These are phyloP conservation scores for Musa troglodytarum DNA, from an alignment of 176 grass and related monocot genomes.

Conservation along the genomic window DNA sequence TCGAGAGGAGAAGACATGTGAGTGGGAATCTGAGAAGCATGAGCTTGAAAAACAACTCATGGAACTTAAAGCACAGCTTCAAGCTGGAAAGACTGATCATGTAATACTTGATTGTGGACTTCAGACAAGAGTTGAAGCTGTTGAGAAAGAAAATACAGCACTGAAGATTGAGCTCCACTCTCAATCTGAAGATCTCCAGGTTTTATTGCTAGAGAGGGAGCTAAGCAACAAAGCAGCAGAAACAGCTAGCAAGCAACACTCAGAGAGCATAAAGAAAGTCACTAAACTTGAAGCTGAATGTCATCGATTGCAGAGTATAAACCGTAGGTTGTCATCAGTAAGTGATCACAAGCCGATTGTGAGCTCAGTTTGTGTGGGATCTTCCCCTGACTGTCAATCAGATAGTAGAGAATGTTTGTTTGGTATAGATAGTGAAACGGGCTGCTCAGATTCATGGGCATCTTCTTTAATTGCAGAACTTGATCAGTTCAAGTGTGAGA, in stretches of 20 bases:
- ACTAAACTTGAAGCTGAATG: constrained; percentile 88
- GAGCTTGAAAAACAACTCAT: constrained; percentile 42
- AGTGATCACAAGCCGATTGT: constrained; percentile 32
- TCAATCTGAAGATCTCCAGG: constrained; percentile 44
- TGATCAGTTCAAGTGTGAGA: constrained; percentile 69
- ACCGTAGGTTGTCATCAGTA: constrained; percentile 28
- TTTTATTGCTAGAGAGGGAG: constrained; percentile 66
- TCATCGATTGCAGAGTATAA: constrained; percentile 70
- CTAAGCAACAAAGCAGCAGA: constrained; percentile 89
- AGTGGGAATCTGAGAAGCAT: constrained; percentile 42
- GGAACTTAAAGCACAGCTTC: constrained; percentile 43
- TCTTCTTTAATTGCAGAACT: constrained; percentile 64
- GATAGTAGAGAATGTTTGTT: constrained; percentile 58
- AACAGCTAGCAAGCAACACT: constrained; percentile 73
- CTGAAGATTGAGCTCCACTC: constrained; percentile 43
- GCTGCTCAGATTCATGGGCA: constrained; percentile 76
- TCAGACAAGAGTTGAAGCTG: constrained; percentile 37
- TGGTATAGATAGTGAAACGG: constrained; percentile 51
- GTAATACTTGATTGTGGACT: constrained; percentile 30
- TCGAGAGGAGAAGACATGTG: constrained; percentile 57
- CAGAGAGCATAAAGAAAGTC: constrained; percentile 83
- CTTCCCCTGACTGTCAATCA: constrained; percentile 62
- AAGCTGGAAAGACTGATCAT: constrained; percentile 35
- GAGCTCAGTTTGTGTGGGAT: constrained; percentile 48
- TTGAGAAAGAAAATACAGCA: constrained; percentile 54